Base-by-base conservation (phyloP, 2,329 filamentous ascomycete species). In the Pestalotiopsis sp. region DNA sequence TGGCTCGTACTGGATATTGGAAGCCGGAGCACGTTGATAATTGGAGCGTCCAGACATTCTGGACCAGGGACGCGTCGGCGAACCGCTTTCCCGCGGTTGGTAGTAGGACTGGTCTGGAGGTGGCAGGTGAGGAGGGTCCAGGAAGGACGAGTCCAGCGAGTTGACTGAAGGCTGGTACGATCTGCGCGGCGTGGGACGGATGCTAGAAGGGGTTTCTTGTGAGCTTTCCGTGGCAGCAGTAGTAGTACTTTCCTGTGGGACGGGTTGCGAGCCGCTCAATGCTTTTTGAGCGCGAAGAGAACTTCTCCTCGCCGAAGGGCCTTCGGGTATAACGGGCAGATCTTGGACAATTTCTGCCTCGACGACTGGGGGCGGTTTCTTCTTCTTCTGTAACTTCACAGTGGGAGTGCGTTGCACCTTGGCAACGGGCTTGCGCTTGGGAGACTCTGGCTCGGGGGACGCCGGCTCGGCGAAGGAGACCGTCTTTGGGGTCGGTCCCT, bases 1-100 rank as follows among this genome's bases (percentile, higher is more conserved):
- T 0, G 94, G 93, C 79, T 98, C 96, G 79, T 96, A 98, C 3
- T 89, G 86, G 26, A 91, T 83, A 71, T 85, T 89, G 0, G 90
- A 88, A 1, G 92, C 88, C 2, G 93, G 91, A 9, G 92, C 92
- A 64, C 92, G 87, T 35, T 86, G 79, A 79, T 92, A 93, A 69
- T 94, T 92, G 39, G 82, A 81, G 3, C 84, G 83, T 1, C 72
- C 73, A 24, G 81, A 82, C 65, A 78, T 76, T 68, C 82, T 81
- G 17, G 64, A 66, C 86, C 88, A 92, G 1, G 87, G 83, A 67
- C 88, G 82, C 1, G 86, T 85, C 0, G 87, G 88, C 5, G 89
- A 89, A 14, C 77, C 73, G 17, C 79, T 76, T 59, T 82, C 83
- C 66, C 81, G 78, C 52, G 82, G 81, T 44, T 84, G 83, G 71